phyloP scores from a whole-genome alignment of 768 basidiomycete genomes.

The Macrocybe gigantea region DNA sequence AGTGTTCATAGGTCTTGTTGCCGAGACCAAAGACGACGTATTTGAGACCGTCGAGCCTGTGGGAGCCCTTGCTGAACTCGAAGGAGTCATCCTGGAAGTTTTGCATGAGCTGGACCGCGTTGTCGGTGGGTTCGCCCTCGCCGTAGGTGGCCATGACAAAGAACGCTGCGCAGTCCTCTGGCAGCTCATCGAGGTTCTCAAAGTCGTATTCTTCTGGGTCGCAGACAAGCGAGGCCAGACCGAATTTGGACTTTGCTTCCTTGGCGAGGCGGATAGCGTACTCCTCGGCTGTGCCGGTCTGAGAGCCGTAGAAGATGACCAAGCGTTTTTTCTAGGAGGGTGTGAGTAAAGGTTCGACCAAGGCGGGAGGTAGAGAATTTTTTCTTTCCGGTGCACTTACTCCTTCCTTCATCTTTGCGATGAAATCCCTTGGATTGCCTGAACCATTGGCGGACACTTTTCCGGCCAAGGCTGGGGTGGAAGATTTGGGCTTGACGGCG shows the following conservation, averaged over 20 bases:
- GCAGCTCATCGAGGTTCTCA: constrained; percentile 87
- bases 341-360: constrained; percentile 2
- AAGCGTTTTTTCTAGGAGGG: constrained; percentile 83
- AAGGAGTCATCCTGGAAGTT: constrained; percentile 84
- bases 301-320: constrained; percentile 97
- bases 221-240: constrained; percentile 91
- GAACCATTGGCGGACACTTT: constrained; percentile 52
- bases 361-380: background rate
- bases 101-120: constrained; percentile 92
- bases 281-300: constrained; percentile 98
- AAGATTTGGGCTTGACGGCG: constrained; percentile 56
- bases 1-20: constrained; percentile 93
- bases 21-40: constrained; percentile 95
- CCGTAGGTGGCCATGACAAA: constrained; percentile 99
- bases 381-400: constrained; percentile 41
- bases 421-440: constrained; percentile 90
- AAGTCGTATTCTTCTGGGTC: constrained; percentile 99
- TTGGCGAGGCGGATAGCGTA: constrained; percentile 97
- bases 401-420: constrained; percentile 89
- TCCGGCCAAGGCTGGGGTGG: constrained; percentile 31
- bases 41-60: constrained; percentile 75
- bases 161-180: constrained; percentile 82
- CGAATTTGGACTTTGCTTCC: constrained; percentile 95
- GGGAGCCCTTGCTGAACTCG: constrained; percentile 78
- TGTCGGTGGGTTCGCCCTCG: constrained; percentile 98